A percentile compares a stretch with the other conserved stretches of the same genome.
Conservation (phyloP, 2,329 filamentous ascomycete genomes). For the Aspergillus latus region DNA sequence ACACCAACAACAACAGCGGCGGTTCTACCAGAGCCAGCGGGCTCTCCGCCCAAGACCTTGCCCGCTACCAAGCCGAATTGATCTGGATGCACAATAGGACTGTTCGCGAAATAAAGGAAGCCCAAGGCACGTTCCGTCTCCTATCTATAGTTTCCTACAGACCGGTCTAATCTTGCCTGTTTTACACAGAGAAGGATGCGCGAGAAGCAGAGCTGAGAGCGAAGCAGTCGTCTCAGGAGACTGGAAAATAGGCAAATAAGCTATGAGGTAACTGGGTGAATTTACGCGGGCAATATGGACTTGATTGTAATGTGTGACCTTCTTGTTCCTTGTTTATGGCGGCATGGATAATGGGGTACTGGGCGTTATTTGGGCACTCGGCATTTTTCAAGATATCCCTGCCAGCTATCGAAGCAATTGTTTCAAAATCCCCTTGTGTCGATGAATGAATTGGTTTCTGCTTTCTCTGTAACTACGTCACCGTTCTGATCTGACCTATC, state of each 20-base stretch:
- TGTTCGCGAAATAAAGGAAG: constrained; percentile 18
- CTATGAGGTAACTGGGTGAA: background rate
- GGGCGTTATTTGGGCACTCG: background rate
- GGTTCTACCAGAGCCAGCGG: background rate
- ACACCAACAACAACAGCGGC: background rate
- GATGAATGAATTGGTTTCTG: background rate
- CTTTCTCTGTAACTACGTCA: background rate
- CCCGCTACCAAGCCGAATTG: constrained; percentile 19
- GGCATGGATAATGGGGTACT: too few relatives aligned
- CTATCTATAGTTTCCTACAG: background rate
- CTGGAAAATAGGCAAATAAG: background rate
- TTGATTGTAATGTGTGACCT: background rate
- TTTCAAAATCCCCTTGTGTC: background rate
- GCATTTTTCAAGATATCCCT: background rate
- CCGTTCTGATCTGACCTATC: background rate
- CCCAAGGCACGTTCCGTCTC: constrained; percentile 8
- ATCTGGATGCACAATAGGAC: constrained; percentile 19
- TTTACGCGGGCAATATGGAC: background rate
- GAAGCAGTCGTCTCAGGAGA: background rate
- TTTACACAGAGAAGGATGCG: background rate
- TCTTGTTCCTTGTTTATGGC: background rate
- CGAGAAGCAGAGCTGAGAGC: background rate
- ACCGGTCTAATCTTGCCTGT: background rate
- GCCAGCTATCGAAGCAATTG: too few relatives aligned
- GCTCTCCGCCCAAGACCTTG: constrained; percentile 6